phyloP scores from a whole-genome alignment of 2,329 filamentous ascomycete species.

The Geoglossum cookeanum region DNA sequence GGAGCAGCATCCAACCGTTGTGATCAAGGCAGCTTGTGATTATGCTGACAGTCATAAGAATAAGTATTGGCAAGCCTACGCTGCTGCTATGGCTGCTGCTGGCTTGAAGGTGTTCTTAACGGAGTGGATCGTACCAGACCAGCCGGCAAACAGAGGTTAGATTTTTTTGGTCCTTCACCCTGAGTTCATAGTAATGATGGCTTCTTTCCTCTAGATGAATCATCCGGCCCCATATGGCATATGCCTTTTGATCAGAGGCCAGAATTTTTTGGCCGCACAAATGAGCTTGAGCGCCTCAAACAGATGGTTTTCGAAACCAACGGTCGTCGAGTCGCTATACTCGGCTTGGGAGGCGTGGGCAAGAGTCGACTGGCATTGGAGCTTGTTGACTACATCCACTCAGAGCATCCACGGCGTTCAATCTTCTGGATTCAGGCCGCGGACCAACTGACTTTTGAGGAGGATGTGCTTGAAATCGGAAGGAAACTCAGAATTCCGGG shows the following conservation, averaged over 20 bases:
- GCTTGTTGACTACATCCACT: slow-evolving; percentile 3
- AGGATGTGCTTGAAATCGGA: slow-evolving; percentile 20
- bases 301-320: too few species aligned
- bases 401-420: not conserved
- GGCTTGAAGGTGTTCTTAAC: not conserved
- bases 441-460: slow-evolving; percentile 16
- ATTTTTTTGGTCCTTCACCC: too few species aligned
- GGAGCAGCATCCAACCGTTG: slow-evolving; percentile 7
- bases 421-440: slow-evolving; percentile 4
- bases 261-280: too few species aligned
- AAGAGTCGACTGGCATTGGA: slow-evolving; percentile 7
- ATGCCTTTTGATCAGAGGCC: too few species aligned
- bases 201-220: too few species aligned
- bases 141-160: not conserved
- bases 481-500: slow-evolving; percentile 12
- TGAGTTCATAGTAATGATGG: too few species aligned
- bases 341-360: slow-evolving; percentile 2
- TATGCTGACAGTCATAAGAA: slow-evolving; percentile 15
- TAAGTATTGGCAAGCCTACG: slow-evolving; percentile 14
- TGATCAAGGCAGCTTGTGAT: slow-evolving; percentile 14
- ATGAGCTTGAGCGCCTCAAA: too few species aligned
- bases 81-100: slow-evolving; percentile 9
- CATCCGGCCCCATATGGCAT: too few species aligned
- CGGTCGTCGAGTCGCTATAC: too few species aligned
- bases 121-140: not conserved